These are phyloP conservation scores for Sporothrix brasiliensis DNA, from an alignment of 2,329 filamentous ascomycete genomes.

Conservation along the genomic window DNA sequence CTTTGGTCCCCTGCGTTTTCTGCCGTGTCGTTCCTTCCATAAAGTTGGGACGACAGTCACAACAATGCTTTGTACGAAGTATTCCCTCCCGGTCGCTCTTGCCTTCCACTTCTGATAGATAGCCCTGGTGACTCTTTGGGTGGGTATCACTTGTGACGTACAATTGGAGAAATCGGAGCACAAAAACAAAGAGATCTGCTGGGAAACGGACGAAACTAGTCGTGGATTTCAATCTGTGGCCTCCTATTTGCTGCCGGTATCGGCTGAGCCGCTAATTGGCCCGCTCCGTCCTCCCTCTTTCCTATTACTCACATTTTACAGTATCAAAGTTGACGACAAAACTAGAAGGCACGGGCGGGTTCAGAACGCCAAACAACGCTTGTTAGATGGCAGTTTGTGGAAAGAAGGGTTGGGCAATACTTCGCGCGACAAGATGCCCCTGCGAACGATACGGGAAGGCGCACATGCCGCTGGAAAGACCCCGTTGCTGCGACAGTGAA, in stretches of 20 bases:
- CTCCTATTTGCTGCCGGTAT: constrained; percentile 37
- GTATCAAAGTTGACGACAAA: constrained; percentile 23
- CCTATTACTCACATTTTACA: constrained; percentile 5
- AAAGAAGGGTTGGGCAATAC: too few species aligned
- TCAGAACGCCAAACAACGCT: background rate
- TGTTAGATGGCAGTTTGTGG: background rate
- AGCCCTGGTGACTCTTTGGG: background rate
- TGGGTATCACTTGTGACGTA: background rate
- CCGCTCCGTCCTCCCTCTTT: constrained; percentile 4
- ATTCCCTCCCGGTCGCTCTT: background rate
- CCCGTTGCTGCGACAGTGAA: background rate
- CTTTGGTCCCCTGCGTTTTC: background rate
- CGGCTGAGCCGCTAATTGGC: constrained; percentile 33
- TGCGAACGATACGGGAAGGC: background rate
- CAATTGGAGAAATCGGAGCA: constrained; percentile 23
- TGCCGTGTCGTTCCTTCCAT: constrained; percentile 7
- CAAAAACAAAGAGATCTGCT: constrained; percentile 24
- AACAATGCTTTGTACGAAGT: too few species aligned
- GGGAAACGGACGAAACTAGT: constrained; percentile 9
- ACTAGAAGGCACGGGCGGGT: background rate
- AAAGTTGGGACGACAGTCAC: too few species aligned
- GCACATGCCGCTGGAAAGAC: background rate
- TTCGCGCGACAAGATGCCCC: background rate
- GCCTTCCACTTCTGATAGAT: constrained; percentile 19
- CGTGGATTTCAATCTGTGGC: constrained; percentile 33